Base-by-base conservation (phyloP, 495 filamentous ascomycete species). In the Penicillium maclennaniae region DNA sequence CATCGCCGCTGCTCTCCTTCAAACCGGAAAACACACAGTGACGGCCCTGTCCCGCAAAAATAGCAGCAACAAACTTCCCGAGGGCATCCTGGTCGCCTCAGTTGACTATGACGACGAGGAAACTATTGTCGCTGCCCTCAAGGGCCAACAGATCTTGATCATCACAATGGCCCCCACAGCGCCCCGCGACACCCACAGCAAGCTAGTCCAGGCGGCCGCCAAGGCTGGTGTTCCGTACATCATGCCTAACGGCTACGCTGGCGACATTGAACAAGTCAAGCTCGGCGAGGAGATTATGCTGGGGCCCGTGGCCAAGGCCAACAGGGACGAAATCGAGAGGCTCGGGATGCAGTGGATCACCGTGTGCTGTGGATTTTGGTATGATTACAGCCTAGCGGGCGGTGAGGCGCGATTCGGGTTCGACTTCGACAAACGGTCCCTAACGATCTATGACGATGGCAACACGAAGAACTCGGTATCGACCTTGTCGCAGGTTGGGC, bases 211-310 rank as follows among this genome's bases (percentile, higher is more conserved):
- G 9, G 86, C 85, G 3, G 87, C 87, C 2, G 80, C 76, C 16
- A 74, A 78, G 37, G 84, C 87, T 2, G 79, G 78, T 19, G 77
- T 89, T 1, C 69, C 69, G 2, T 87, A 82, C 65, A 55, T 89
- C 53, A 66, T 87, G 49, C 85, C 87, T 7, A 87, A 86, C 59
- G 73, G 72, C 31, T 87, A 69, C 43, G 78, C 69, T 20, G 44
- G 43, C 14, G 80, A 84, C 52, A 60, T 65, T 45, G 58, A 54
- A 0, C 31, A 68, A 36, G 25, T 46, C 19, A 47, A 53, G 38
- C 53, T 65, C 27, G 59, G 53, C 5, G n/a, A 68, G 12, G 62
- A 61, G 0, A 54, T 15, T 0, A 28, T 63, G 34, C 37, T 61
- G 3, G 65, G 62, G 0, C 59, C 59, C 27, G 21, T 54, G 0